A percentile compares a stretch with the other conserved stretches of the same genome.
These are phyloP conservation scores for Asterophora parasitica DNA, from an alignment of 768 basidiomycete genomes.

Conservation along the genomic window DNA sequence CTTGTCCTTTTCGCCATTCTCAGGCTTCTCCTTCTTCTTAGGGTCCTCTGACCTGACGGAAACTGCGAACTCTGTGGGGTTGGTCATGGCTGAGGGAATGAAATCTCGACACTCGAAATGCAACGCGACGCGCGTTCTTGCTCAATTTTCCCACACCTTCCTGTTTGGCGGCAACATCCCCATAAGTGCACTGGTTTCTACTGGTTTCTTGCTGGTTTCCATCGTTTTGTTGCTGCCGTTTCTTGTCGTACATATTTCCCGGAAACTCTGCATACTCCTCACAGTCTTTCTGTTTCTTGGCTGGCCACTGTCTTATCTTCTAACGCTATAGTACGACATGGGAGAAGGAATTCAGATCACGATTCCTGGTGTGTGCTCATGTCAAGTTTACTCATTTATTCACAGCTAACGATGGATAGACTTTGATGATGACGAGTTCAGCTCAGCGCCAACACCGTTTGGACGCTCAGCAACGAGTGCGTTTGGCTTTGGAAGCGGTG, in stretches of 20 bases:
- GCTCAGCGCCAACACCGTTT: conserved; percentile 61
- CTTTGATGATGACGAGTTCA: conserved; percentile 73
- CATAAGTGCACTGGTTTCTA: conserved; percentile 3
- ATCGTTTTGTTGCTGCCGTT: background rate
- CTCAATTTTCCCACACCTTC: conserved; percentile 27
- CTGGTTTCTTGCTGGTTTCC: too few relatives aligned
- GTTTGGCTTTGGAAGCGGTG: conserved; percentile 32
- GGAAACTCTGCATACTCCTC: conserved; percentile 8
- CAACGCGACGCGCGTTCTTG: conserved; percentile 54
- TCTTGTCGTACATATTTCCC: conserved; percentile 11
- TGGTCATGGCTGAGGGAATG: conserved; percentile 41
- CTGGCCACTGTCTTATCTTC: conserved; percentile 15
- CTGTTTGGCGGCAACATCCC: background rate
- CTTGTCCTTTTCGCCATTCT: conserved; percentile 42
- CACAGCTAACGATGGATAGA: conserved; percentile 37
- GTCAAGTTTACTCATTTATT: conserved; percentile 5
- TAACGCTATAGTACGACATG: conserved; percentile 22
- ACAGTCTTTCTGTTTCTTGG: conserved; percentile 8
- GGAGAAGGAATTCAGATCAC: conserved; percentile 57
- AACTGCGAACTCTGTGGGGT: conserved; percentile 54
- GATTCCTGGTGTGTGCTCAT: conserved; percentile 47
- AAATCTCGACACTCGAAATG: conserved; percentile 15
- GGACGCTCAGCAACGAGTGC: conserved; percentile 47
- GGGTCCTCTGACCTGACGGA: conserved; percentile 71
- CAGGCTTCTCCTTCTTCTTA: conserved; percentile 55